Conservation (phyloP, 306 rosid genomes). For the Sesbania bispinosa region DNA sequence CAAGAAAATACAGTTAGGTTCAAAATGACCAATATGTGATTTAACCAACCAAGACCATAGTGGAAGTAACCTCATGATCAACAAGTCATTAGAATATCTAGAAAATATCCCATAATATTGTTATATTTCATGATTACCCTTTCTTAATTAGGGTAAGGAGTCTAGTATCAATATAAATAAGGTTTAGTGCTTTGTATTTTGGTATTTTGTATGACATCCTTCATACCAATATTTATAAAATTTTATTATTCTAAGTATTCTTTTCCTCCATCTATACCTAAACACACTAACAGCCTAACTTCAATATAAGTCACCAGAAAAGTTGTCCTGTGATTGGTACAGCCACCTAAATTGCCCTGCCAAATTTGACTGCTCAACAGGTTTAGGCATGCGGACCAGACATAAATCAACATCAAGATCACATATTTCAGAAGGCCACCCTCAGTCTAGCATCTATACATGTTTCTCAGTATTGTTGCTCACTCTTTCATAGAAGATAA, state of each 20-base stretch:
- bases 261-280: background rate
- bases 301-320: background rate
- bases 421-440: background rate
- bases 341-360: background rate
- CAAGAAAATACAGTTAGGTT: slow-evolving; percentile 27
- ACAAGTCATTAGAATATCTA: background rate
- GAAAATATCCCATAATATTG: background rate
- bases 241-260: background rate
- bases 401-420: background rate
- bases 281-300: background rate
- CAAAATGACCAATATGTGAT: slow-evolving; percentile 6
- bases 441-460: slow-evolving; percentile 1
- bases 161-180: background rate
- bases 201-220: background rate
- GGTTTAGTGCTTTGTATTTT: background rate
- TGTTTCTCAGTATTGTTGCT: background rate
- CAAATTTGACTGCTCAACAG: background rate
- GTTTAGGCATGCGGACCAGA: background rate
- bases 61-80: slow-evolving; percentile 4
- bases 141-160: background rate
- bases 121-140: background rate
- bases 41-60: slow-evolving; percentile 27
- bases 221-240: background rate
- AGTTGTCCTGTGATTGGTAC: background rate
- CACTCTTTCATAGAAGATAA: slow-evolving; percentile 4